Evolutionary conservation across 2,329 filamentous ascomycete genomes (phyloP).

Genomic region (Fusarium xylarioides): DNA sequence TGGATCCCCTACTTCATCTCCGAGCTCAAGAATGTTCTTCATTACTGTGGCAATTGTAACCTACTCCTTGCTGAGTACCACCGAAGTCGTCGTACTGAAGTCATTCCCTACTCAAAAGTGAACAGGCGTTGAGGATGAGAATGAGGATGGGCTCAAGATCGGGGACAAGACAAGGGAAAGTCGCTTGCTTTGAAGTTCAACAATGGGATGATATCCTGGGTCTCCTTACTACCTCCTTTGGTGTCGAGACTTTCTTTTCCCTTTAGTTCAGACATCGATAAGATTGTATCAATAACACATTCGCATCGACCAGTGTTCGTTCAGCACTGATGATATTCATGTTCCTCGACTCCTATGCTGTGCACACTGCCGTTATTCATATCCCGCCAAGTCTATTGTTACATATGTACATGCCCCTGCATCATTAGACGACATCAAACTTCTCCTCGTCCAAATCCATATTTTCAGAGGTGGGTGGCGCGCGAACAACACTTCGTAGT

Average conservation of each 20-base stretch:
- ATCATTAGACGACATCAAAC: slow-evolving; percentile 46
- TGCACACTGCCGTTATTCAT: neutral
- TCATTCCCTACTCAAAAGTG: slow-evolving; percentile 13
- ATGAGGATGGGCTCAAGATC: neutral
- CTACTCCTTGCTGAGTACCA: slow-evolving; percentile 35
- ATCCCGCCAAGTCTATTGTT: slow-evolving; percentile 9
- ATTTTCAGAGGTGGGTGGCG: slow-evolving; percentile 32
- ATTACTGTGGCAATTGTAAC: slow-evolving; percentile 33
- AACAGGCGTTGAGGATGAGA: neutral
- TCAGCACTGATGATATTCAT: neutral
- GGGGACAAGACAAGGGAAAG: neutral
- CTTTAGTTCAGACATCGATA: neutral
- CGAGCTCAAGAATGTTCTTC: slow-evolving; percentile 35
- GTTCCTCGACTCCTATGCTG: neutral
- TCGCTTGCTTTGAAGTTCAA: neutral
- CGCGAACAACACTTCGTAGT: slow-evolving; percentile 37
- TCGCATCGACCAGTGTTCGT: neutral
- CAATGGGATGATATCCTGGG: slow-evolving; percentile 5
- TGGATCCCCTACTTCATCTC: slow-evolving; percentile 20
- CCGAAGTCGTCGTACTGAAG: slow-evolving; percentile 34
- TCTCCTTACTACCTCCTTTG: neutral
- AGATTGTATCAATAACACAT: neutral
- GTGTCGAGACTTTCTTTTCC: neutral
- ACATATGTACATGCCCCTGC: neutral
- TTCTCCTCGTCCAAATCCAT: slow-evolving; percentile 47